Base-by-base conservation (phyloP, 2,329 filamentous ascomycete species). In the Clonostachys solani region DNA sequence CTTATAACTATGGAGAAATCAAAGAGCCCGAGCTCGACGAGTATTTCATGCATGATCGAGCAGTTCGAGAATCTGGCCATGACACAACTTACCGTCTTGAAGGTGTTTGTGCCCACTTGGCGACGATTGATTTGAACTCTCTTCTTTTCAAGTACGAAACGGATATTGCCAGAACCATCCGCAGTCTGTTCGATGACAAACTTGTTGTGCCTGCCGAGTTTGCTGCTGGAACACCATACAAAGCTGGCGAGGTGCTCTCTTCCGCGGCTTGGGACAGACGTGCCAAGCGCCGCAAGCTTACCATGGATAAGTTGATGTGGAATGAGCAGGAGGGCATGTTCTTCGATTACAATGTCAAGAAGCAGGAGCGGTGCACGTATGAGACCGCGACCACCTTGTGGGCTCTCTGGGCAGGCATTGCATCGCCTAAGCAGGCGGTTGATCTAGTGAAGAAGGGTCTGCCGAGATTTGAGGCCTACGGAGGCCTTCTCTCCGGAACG, bases 131-230 rank as follows among this genome's bases (percentile, higher is more conserved):
- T 61, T 78, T 97, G 47, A 97, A 99, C 71, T 94, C 91, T 29
- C 76, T 96, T 33, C 74, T 99, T 29, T 99, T 94, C 80, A 97
- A 97, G 69, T 97, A 97, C 62, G 94, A 99, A 69, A 85, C 85
- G 33, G 94, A 99, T 60, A 96, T 99, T 62, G 86, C 89, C 3
- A 83, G 87, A 51, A 87, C 84, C 9, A 96, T 99, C 57, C 87
- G 89, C 47, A 87, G 78, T 43, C 77, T 90, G 56, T 97, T 97
- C 66, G 80, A 81, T 47, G 92, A 97, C 66, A 85, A 80, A 56
- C 78, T 99, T 5, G 72, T 75, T n/a, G 84, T 99, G 41, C 92
- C 92, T 0, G 77, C 75, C 1, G 92, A 95, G 54, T 97, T 91
- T 71, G 89, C 86, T 56, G 80, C 83, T 23, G 80, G 83, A 8